Evolutionary conservation across 495 filamentous ascomycete species (phyloP).

Genomic region (Penicillium manginii): DNA sequence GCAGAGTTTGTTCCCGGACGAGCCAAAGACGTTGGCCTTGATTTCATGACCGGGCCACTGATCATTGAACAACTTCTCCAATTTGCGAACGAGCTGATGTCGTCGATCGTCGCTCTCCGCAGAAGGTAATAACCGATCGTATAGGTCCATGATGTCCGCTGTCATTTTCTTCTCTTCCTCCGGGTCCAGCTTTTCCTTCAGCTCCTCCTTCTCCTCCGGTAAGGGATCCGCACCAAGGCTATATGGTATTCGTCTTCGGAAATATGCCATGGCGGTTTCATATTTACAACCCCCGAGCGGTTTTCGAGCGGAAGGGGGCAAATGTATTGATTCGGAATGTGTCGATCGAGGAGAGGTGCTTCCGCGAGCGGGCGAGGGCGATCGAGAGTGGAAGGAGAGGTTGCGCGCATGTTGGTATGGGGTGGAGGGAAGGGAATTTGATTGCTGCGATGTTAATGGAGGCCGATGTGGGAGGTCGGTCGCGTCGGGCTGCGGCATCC

Average conservation of each 20-base stretch:
- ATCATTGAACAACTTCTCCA: constrained; percentile 82
- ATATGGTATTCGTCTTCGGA: constrained; percentile 87
- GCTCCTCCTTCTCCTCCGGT: constrained; percentile 64
- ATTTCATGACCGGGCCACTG: constrained; percentile 93
- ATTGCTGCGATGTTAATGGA: constrained; percentile 65
- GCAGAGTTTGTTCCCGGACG: constrained; percentile 92
- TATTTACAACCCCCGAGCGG: constrained; percentile 71
- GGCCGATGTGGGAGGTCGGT: constrained; percentile 45
- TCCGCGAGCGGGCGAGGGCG: constrained; percentile 79
- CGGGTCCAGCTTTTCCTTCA: constrained; percentile 68
- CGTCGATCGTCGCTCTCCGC: constrained; percentile 76
- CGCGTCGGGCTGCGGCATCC: constrained; percentile 42
- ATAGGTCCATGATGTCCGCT: constrained; percentile 80
- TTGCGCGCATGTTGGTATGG: constrained; percentile 87
- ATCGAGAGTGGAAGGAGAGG: constrained; percentile 80
- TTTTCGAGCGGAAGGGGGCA: constrained; percentile 66
- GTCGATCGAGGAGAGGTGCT: constrained; percentile 89
- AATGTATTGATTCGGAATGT: constrained; percentile 82
- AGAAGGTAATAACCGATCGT: constrained; percentile 82
- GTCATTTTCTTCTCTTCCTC: constrained; percentile 79
- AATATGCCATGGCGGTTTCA: constrained; percentile 75
- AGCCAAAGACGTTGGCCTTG: constrained; percentile 91
- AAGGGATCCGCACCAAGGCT: constrained; percentile 76
- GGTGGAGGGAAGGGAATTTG: constrained; percentile 91
- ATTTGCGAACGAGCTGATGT: constrained; percentile 75